These are phyloP conservation scores for Suillus subaureus DNA, from an alignment of 768 basidiomycete species.

Conservation along the genomic window DNA sequence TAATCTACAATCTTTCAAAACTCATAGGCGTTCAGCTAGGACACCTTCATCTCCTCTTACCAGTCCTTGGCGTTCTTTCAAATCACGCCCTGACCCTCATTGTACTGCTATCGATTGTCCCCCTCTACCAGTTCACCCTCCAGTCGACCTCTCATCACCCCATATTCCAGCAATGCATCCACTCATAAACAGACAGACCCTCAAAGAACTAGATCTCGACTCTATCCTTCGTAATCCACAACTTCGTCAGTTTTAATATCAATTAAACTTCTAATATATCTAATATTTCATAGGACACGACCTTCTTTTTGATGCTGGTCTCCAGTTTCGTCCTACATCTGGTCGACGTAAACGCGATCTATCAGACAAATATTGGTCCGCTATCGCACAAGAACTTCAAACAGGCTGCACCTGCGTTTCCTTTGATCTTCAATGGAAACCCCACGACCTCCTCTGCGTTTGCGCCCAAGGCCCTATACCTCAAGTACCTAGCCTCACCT, in stretches of 20 bases:
- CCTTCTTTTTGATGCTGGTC: constrained; percentile 82
- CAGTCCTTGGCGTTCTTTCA: constrained; percentile 33
- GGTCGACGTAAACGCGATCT: constrained; percentile 71
- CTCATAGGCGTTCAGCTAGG: constrained; percentile 20
- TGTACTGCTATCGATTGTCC: constrained; percentile 23
- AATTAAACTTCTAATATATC: neutral
- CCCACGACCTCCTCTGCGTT: constrained; percentile 57
- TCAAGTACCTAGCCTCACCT: constrained; percentile 44
- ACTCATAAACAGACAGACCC: constrained; percentile 78
- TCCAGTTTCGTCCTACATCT: constrained; percentile 81
- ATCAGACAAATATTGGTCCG: constrained; percentile 84
- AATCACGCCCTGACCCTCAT: constrained; percentile 17
- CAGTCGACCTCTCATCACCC: constrained; percentile 46
- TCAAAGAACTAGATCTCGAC: constrained; percentile 84
- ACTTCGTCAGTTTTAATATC: constrained; percentile 64
- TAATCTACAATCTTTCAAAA: constrained; percentile 17
- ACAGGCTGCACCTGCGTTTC: constrained; percentile 84
- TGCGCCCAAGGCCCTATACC: constrained; percentile 48
- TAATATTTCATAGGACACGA: constrained; percentile 66
- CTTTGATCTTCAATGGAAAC: constrained; percentile 60
- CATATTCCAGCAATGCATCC: constrained; percentile 73
- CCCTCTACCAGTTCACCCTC: constrained; percentile 26
- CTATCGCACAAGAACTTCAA: constrained; percentile 77
- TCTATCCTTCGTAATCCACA: constrained; percentile 89
- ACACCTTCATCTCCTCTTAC: constrained; percentile 24